A percentile compares a stretch with the other conserved stretches of the same genome.
phyloP scores from a whole-genome alignment of 2,329 filamentous ascomycete genomes.

The Aspergillus sp. region DNA sequence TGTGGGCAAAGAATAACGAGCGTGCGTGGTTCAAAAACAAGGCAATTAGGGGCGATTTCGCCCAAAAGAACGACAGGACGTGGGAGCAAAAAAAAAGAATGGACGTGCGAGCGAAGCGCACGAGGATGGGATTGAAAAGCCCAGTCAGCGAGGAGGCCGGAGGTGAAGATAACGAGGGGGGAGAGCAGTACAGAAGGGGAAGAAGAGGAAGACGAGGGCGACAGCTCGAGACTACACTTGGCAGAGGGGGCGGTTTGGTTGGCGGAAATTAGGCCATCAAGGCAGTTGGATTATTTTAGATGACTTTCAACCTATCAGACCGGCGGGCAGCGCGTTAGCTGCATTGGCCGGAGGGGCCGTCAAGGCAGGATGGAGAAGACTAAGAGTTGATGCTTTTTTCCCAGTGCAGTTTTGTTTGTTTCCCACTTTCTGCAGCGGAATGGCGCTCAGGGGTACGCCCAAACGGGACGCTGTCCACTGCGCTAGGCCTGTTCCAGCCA shows the following conservation, averaged over 20 bases:
- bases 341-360: not conserved
- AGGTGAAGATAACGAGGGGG: not conserved
- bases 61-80: constrained; percentile 22
- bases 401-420: not conserved
- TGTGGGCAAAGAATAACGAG: not conserved
- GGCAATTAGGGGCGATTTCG: constrained; percentile 1
- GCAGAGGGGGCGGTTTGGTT: no score
- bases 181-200: not conserved
- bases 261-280: no score
- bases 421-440: not conserved
- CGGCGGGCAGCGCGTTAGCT: not conserved
- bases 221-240: not conserved
- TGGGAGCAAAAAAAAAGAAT: constrained; percentile 21
- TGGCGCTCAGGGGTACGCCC: not conserved
- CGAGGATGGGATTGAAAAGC: constrained; percentile 17
- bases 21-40: not conserved
- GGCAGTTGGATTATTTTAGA: not conserved
- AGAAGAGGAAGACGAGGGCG: not conserved
- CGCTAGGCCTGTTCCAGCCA: no score
- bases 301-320: constrained; percentile 2
- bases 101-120: constrained; percentile 30
- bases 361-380: not conserved
- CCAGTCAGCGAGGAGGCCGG: constrained; percentile 10
- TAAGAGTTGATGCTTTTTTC: not conserved
- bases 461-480: not conserved